Base-by-base conservation (phyloP, 2,329 filamentous ascomycete species). In the Paecilomyces variotii region DNA sequence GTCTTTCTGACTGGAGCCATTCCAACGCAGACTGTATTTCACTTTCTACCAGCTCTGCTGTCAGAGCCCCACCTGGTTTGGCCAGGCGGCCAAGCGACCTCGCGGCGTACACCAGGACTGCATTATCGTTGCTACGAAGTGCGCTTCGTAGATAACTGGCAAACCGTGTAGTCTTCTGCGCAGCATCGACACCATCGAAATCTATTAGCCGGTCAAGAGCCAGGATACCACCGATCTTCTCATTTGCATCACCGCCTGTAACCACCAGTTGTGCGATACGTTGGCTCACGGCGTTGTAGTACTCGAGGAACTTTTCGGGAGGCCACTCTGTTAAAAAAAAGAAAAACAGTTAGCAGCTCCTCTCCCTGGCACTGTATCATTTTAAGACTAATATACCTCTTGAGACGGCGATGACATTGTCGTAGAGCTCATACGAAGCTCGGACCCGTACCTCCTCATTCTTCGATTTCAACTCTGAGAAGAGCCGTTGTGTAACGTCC, bases 21-120 rank as follows among this genome's bases (percentile, higher is more conserved):
- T 99, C 94, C 57, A 99, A 81, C 1, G 95, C 92, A 19, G 91
- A 94, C 74, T 97, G 95, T 61, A 97, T 92, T 75, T 99, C 93
- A 57, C 91, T 93, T 71, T 99, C 94, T 59, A 99, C 94, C 57
- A 99, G 80, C 74, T 97, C 93, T 6, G 93, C 95, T 52, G 96
- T 96, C 63, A 97, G 81, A 32, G 94, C 92, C 60, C 94, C 94
- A 62, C 94, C 94, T 0, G 94, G 94, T 65, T 90, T 87, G 61
- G 93, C 96, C 60, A 99, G 83, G 71, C 92, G 90, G 53, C 94
- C 94, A 28, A 99, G 81, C 3, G 93, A 92, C 64, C 89, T 86
- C 50, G 94, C 92, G 3, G 95, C 94, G 11, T 90, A 87, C 58
- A 95, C 86, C 87, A 99, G 93, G 25, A 94, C 91, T 57, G 86